Percentiles rank a stretch among this genome's conserved stretches.
Evolutionary conservation across 1,139 yeast genomes (phyloP).

Genomic region (Kodamaea sp.): DNA sequence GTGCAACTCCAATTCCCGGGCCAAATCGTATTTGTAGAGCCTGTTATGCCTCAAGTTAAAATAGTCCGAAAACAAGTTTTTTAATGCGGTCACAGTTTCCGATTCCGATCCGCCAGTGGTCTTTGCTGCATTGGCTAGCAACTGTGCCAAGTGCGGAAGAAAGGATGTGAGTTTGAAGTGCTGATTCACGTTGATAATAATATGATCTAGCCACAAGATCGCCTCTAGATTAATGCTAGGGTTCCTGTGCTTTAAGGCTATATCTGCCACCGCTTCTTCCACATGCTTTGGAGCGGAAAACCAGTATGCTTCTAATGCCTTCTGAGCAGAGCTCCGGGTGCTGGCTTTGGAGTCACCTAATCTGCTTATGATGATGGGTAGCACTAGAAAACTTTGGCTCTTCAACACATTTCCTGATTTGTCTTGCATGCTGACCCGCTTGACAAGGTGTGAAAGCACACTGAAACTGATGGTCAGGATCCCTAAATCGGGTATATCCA

Average conservation of each 20-base stretch:
- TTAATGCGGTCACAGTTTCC: constrained; percentile 19
- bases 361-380: constrained; percentile 59
- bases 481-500: constrained; percentile 40
- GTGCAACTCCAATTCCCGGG: constrained; percentile 45
- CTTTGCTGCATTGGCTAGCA: constrained; percentile 10
- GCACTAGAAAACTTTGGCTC: constrained; percentile 47
- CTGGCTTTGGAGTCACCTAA: constrained; percentile 50
- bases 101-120: constrained; percentile 7
- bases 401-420: constrained; percentile 46
- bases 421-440: constrained; percentile 76
- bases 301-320: constrained; percentile 69
- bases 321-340: constrained; percentile 50
- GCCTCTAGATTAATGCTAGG: constrained; percentile 45
- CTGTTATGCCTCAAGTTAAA: constrained; percentile 30
- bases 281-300: constrained; percentile 58
- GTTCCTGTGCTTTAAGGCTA: constrained; percentile 51
- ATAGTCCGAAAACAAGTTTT: constrained; percentile 27
- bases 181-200: constrained; percentile 32
- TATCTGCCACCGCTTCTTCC: constrained; percentile 48
- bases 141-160: constrained; percentile 25
- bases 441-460: constrained; percentile 71
- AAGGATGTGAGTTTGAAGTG: constrained; percentile 34
- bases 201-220: constrained; percentile 34
- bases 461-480: constrained; percentile 58
- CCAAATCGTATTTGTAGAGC: constrained; percentile 45